Evolutionary conservation across 2,329 filamentous ascomycete species (phyloP).

Genomic region (Paracorniculantispora psalliotae): DNA sequence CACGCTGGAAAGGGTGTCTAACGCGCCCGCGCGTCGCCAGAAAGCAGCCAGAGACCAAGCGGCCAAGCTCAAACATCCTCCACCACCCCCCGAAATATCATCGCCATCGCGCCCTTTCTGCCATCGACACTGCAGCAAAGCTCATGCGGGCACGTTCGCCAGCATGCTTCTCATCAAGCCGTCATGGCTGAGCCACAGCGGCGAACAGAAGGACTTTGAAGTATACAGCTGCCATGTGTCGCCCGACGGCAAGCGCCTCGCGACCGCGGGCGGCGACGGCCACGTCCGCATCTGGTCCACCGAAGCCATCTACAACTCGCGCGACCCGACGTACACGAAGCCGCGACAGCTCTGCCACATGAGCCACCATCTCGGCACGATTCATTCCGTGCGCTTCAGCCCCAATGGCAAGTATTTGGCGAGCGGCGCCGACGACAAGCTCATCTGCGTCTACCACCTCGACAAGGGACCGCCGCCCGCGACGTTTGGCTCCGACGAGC

Average conservation of each 20-base stretch:
- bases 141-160: slow-evolving; percentile 13
- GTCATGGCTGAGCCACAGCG: slow-evolving; percentile 91
- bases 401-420: slow-evolving; percentile 92
- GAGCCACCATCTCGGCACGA: slow-evolving; percentile 96
- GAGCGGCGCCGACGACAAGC: slow-evolving; percentile 96
- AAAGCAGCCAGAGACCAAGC: background rate
- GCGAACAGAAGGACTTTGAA: slow-evolving; percentile 97
- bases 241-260: slow-evolving; percentile 84
- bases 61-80: slow-evolving; percentile 8
- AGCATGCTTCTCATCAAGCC: slow-evolving; percentile 87
- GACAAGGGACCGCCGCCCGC: slow-evolving; percentile 76
- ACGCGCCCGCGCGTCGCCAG: slow-evolving; percentile 12
- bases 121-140: slow-evolving; percentile 4
- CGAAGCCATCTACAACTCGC: slow-evolving; percentile 81
- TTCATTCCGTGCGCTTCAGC: slow-evolving; percentile 95
- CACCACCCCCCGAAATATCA: slow-evolving; percentile 1
- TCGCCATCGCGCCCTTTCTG: background rate
- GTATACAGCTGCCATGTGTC: slow-evolving; percentile 98
- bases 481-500: slow-evolving; percentile 84
- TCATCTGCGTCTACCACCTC: slow-evolving; percentile 93
- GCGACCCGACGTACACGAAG: slow-evolving; percentile 63
- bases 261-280: slow-evolving; percentile 93
- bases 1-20: slow-evolving; percentile 11
- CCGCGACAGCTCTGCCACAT: slow-evolving; percentile 95
- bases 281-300: slow-evolving; percentile 98